Evolutionary conservation across 192 early-diverging fungal genomes (phyloP), one percentile per base, ranked within the genome.

Genomic region (Linnemannia elongata): DNA sequence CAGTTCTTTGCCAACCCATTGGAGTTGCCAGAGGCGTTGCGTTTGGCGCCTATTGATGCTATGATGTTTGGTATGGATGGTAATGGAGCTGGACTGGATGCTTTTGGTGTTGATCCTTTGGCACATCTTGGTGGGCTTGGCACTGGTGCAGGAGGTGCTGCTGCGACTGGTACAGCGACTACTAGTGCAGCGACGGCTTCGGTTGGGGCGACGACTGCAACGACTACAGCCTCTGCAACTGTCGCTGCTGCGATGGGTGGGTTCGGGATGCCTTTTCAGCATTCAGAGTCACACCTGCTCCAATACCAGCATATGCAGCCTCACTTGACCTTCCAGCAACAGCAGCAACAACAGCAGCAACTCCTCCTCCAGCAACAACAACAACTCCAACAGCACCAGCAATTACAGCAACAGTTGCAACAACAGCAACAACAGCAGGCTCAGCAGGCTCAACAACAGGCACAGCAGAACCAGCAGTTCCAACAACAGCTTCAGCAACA

Each of bases 1-100:
- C 85, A 87, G 54, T 87, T 87, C 80, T 87, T 87, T 78, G 85
- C 85, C 49, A 87, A 81, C 42, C 85, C 85, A 24, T 60, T 87
- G 30, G 85, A 87, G 30, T 49, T 87, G 22, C 85, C 85, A 4
- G 85, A 87, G 68, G 76, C 85, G 10, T 68, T 87, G 20, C 69
- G 85, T 3, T n/a, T 87, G 33, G 85, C 85, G 13, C 85, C 85
- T 20, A 87, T 87, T 78, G 85, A 87, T 33, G n/a, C 66, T 1
- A 70, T 87, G 79, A 74, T 87, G 80, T 81, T 87, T 60, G 76
- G 78, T 52, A 72, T 77, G 1, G 85, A 81, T 57, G 75, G 76
- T 30, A 33, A 63, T 9, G 60, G 60, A 33, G 30, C 74, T 33
- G 79, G 80, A 30, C 73, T 81, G 44, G 75, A 57, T 2, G 35